Evolutionary conservation across 108 stramenopile genomes (phyloP).

Genomic region (Asterionellopsis glacialis): DNA sequence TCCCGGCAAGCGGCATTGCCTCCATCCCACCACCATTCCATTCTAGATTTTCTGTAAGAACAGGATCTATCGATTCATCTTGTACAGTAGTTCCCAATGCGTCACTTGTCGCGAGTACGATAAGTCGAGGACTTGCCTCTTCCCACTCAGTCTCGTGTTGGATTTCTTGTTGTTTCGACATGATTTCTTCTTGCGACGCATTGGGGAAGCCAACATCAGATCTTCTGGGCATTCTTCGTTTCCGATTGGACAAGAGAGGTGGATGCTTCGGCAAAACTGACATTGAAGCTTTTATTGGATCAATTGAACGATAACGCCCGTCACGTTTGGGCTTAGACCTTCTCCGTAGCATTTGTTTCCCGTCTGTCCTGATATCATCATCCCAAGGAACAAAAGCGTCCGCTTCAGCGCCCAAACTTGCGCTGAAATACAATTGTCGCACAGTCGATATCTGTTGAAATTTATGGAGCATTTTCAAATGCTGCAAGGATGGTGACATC

Average conservation of each 20-base stretch:
- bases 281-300: slow-evolving; percentile 46
- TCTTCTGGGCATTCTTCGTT: slow-evolving; percentile 65
- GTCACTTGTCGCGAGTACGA: slow-evolving; percentile 52
- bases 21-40: slow-evolving; percentile 44
- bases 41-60: slow-evolving; percentile 5
- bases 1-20: slow-evolving; percentile 59
- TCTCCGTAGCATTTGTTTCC: slow-evolving; percentile 7
- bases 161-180: slow-evolving; percentile 63
- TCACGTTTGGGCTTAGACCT: slow-evolving; percentile 14
- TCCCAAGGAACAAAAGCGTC: slow-evolving; percentile 45
- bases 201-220: slow-evolving; percentile 81
- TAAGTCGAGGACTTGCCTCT: slow-evolving; percentile 70
- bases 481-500: slow-evolving; percentile 37
- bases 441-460: slow-evolving; percentile 24
- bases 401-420: slow-evolving; percentile 35
- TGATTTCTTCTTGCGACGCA: slow-evolving; percentile 57
- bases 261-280: slow-evolving; percentile 40
- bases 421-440: slow-evolving; percentile 57
- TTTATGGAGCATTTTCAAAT: slow-evolving; percentile 39
- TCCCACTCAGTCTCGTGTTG: slow-evolving; percentile 74
- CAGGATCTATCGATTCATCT: slow-evolving; percentile 10
- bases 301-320: slow-evolving; percentile 60
- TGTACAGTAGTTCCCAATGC: slow-evolving; percentile 38
- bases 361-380: slow-evolving; percentile 9
- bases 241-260: slow-evolving; percentile 55